Conservation (phyloP, 2,329 filamentous ascomycete species). For the Tolypocladium album region DNA sequence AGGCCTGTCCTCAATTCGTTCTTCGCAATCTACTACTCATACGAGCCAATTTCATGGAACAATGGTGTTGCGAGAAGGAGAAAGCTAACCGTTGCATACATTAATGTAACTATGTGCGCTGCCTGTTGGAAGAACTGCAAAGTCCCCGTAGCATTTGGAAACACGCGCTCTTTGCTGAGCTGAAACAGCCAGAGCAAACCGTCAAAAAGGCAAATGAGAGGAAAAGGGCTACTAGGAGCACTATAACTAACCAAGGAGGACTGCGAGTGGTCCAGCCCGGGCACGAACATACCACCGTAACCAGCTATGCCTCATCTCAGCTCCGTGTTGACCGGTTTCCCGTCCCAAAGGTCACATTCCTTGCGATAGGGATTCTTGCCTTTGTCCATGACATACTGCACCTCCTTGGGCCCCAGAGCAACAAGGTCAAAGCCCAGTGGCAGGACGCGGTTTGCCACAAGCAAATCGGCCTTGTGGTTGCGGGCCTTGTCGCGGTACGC, state of each 20-base stretch:
- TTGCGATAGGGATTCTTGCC: slow-evolving; percentile 38
- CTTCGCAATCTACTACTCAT: background rate
- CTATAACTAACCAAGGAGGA: no score
- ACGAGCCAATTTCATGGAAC: background rate
- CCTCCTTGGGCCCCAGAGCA: slow-evolving; percentile 39
- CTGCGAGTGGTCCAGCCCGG: background rate
- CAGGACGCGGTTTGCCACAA: slow-evolving; percentile 32
- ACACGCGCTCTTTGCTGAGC: background rate
- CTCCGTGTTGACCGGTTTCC: slow-evolving; percentile 26
- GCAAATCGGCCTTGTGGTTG: slow-evolving; percentile 41
- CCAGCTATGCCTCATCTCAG: background rate
- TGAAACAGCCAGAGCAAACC: background rate
- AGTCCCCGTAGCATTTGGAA: background rate
- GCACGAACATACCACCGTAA: background rate
- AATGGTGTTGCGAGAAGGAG: background rate
- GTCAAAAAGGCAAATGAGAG: background rate
- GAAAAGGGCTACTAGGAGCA: no score
- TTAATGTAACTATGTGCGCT: background rate
- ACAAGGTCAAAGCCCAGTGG: slow-evolving; percentile 40
- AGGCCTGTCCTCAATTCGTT: no score
- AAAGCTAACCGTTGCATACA: background rate
- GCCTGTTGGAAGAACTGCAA: background rate
- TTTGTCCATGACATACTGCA: slow-evolving; percentile 23
- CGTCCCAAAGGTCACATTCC: slow-evolving; percentile 34
- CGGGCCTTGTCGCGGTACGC: slow-evolving; percentile 48